These are phyloP conservation scores for Colletotrichum neosansevieriae DNA, from an alignment of 2,329 filamentous ascomycete genomes.

Conservation along the genomic window DNA sequence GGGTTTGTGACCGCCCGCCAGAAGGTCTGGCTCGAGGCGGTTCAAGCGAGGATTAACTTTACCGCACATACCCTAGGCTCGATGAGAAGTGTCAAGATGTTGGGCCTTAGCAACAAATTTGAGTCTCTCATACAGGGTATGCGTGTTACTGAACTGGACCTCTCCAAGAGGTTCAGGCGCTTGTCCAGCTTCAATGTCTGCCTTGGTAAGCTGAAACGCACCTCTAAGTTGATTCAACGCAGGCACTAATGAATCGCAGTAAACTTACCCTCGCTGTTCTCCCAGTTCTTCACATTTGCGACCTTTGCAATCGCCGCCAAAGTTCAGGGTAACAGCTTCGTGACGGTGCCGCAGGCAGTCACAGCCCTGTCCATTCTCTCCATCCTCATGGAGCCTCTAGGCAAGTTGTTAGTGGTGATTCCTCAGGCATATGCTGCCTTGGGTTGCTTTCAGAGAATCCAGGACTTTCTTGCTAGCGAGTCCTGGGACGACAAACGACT, in stretches of 20 bases:
- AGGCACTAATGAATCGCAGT: conserved; percentile 19
- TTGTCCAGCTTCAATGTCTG: conserved; percentile 42
- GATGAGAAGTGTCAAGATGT: conserved; percentile 26
- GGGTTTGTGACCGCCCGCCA: conserved; percentile 22
- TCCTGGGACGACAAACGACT: conserved; percentile 28
- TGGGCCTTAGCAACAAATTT: conserved; percentile 44
- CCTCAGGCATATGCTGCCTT: conserved; percentile 42
- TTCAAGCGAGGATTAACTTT: conserved; percentile 23
- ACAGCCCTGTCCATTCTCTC: conserved; percentile 24
- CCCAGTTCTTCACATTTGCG: conserved; percentile 23
- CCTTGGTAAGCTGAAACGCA: conserved; percentile 23
- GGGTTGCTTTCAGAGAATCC: conserved; percentile 44
- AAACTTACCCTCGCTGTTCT: conserved; percentile 23
- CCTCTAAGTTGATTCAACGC: conserved; percentile 4
- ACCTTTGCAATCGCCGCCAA: conserved; percentile 35
- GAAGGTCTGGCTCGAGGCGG: conserved; percentile 60
- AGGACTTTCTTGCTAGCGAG: conserved; percentile 42
- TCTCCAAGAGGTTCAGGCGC: conserved; percentile 53
- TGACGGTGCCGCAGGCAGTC: conserved; percentile 19
- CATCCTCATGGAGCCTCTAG: conserved; percentile 25
- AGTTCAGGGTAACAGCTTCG: conserved; percentile 23
- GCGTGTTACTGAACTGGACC: conserved; percentile 51
- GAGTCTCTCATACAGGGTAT: conserved; percentile 50
- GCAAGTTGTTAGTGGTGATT: conserved; percentile 41
- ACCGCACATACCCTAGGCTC: conserved; percentile 17